Conservation (phyloP, 2,329 filamentous ascomycete genomes). For the Alternaria gansuensis region DNA sequence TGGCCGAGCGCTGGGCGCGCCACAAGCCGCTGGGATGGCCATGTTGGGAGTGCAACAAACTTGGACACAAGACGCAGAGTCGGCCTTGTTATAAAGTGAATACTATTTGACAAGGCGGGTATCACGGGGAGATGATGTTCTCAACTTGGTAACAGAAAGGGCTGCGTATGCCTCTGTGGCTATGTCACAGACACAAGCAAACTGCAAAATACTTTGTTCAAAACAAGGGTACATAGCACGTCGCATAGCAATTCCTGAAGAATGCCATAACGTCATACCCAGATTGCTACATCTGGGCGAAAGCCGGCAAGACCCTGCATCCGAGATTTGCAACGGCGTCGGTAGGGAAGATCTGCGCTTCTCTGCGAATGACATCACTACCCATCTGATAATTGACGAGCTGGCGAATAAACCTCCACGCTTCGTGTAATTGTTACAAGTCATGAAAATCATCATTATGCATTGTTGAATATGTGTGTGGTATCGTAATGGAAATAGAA, state of each 20-base stretch:
- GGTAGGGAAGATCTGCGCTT: slow-evolving; percentile 15
- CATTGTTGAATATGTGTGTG: slow-evolving; percentile 36
- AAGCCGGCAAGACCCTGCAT: slow-evolving; percentile 19
- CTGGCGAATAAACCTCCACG: background rate
- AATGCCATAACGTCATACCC: slow-evolving; percentile 6
- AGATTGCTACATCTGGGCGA: background rate
- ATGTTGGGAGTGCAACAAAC: slow-evolving; percentile 21
- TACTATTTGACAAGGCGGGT: slow-evolving; percentile 9
- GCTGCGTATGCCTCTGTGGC: slow-evolving; percentile 3
- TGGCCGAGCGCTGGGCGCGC: slow-evolving; percentile 34
- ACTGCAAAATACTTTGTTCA: background rate
- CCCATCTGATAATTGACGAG: slow-evolving; percentile 13
- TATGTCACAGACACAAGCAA: background rate
- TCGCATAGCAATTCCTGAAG: background rate
- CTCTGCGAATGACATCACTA: slow-evolving; percentile 36
- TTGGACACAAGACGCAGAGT: background rate
- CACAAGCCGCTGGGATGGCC: slow-evolving; percentile 20
- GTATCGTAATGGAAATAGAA: slow-evolving; percentile 40
- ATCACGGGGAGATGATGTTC: slow-evolving; percentile 7
- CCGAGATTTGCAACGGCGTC: background rate
- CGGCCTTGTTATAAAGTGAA: slow-evolving; percentile 8
- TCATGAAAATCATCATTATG: slow-evolving; percentile 17
- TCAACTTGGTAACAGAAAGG: slow-evolving; percentile 10
- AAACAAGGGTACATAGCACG: background rate
- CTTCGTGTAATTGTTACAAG: background rate